Conservation (phyloP, 345 rosid species). For the Lepidium aucheri region DNA sequence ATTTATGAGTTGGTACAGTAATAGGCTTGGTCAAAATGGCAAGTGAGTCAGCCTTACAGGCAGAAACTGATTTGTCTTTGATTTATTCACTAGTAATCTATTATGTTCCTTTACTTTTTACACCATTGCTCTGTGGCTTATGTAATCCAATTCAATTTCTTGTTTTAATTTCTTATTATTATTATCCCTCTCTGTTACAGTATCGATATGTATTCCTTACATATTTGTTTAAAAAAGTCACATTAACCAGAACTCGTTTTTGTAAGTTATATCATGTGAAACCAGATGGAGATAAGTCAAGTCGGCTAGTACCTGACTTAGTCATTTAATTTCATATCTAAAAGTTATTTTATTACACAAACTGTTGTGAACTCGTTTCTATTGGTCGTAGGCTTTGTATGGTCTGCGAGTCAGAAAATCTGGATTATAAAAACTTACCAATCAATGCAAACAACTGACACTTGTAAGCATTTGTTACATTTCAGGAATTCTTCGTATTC, state of each 20-base stretch:
- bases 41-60: not conserved
- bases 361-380: not conserved
- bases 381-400: not conserved
- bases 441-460: not conserved
- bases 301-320: not conserved
- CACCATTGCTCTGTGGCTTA: too few relatives aligned
- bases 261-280: not conserved
- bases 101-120: too few relatives aligned
- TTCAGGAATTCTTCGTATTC: not conserved
- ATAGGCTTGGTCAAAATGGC: not conserved
- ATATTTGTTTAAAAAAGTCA: not conserved
- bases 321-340: not conserved
- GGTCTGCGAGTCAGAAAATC: not conserved
- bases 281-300: not conserved
- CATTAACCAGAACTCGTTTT: not conserved
- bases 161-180: not conserved
- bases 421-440: not conserved
- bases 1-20: not conserved
- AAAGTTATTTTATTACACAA: not conserved
- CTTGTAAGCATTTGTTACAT: constrained; percentile 4
- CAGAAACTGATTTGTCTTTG: not conserved
- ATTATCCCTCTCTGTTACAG: not conserved
- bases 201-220: not conserved
- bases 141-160: too few relatives aligned
- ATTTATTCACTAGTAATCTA: not conserved